Base-by-base conservation (phyloP, 2,329 filamentous ascomycete genomes). In the Verticillium albo-atrum region DNA sequence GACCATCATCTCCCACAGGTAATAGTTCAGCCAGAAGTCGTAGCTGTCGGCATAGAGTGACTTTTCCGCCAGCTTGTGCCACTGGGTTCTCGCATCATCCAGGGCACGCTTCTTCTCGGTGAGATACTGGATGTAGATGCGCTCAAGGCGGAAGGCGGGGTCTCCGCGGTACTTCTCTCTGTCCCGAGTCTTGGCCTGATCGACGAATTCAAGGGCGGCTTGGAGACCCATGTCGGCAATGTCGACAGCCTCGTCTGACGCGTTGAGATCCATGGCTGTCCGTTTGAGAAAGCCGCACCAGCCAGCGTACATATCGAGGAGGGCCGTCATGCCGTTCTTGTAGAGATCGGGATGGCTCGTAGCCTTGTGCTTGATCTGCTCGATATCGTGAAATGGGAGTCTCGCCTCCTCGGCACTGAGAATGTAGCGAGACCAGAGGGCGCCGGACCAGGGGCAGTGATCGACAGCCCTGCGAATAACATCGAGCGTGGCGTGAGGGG, bases 251-350 rank as follows among this genome's bases (percentile, higher is more conserved):
- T 97, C 93, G 60, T 94, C 90, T 1, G 85, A 85, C 1, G 89
- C 86, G 61, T 86, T 85, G 1, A 86, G 81, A 59, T 87, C 81
- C 77, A 96, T 92, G 20, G 94, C 92, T 55, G 88, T 88, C 26
- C 95, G 89, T 65, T 94, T 92, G 23, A 99, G 82, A 67, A 94
- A 98, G 55, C 92, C 92, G 70, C 94, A 97, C 95, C 95, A 99
- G 0, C 93, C 89, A 57, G 91, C 87, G 69, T 97, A 92, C 69
- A 98, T 91, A 67, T 96, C 92, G 61, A 98, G 84, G 32, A 97
- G 87, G 65, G 93, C 90, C 55, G 92, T 87, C 82, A 97, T 89
- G 26, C 92, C 93, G 62, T 92, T 88, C 63, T 90, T 88, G 71
- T 96, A 92, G 5, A 98, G 81, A 50, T 96, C 81, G 9, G 92